These are phyloP conservation scores for Pugionium dolabratum DNA, from an alignment of 345 rosid species.

Conservation along the genomic window DNA sequence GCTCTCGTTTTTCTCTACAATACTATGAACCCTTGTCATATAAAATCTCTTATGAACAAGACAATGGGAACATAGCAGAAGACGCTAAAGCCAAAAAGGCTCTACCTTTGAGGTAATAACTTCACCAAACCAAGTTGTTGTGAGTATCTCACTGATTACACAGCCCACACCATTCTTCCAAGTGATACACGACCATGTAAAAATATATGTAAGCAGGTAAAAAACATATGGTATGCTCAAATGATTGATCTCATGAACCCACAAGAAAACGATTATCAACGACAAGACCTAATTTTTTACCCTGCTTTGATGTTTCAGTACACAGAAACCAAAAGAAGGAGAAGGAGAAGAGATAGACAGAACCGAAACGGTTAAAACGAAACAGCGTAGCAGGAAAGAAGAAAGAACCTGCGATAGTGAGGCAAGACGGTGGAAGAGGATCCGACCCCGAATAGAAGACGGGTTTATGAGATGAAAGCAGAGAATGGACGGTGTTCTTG, in stretches of 20 bases:
- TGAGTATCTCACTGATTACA: background rate
- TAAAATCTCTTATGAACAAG: background rate
- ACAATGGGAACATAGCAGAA: too few species aligned
- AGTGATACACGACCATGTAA: too few species aligned
- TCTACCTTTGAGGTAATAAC: background rate
- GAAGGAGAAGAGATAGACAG: too few species aligned
- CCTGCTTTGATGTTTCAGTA: too few species aligned
- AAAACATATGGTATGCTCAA: too few species aligned
- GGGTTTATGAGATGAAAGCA: slow-evolving; percentile 54
- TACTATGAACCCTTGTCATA: background rate
- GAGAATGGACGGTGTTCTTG: slow-evolving; percentile 47
- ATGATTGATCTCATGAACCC: background rate
- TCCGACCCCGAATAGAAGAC: slow-evolving; percentile 32
- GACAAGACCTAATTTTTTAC: background rate
- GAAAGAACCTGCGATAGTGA: slow-evolving; percentile 40
- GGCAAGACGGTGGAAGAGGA: slow-evolving; percentile 40
- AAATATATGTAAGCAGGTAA: too few species aligned
- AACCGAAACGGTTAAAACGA: too few species aligned
- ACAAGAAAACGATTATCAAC: background rate
- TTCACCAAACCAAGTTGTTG: slow-evolving; percentile 1
- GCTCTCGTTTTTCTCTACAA: too few species aligned
- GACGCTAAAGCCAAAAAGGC: too few species aligned
- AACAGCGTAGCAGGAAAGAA: background rate
- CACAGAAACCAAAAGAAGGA: too few species aligned
- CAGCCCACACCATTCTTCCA: too few species aligned